phyloP scores from a whole-genome alignment of 257 asterid genomes.

The Solanum ahanhuiri region DNA sequence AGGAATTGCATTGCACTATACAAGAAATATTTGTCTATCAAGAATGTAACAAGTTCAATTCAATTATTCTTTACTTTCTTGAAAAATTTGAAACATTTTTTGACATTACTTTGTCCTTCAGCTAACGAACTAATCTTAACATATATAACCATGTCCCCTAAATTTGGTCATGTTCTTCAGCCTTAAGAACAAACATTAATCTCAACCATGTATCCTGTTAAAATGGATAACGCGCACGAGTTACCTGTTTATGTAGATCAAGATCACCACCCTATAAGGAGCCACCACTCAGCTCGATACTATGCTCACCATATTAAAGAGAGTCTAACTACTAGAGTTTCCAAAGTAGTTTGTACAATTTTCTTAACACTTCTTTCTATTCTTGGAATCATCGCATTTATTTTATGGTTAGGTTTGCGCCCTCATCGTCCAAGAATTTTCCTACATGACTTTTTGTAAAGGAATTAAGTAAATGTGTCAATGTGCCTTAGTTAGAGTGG shows the following conservation, averaged over 20 bases:
- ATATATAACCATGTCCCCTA: neutral
- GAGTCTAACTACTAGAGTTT: slow-evolving; percentile 59
- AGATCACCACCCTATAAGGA: slow-evolving; percentile 25
- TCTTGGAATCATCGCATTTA: slow-evolving; percentile 59
- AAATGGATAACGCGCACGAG: slow-evolving; percentile 18
- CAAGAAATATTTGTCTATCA: neutral
- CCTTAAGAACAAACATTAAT: neutral
- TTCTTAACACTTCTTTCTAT: slow-evolving; percentile 47
- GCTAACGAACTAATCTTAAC: neutral
- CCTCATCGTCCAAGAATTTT: slow-evolving; percentile 84
- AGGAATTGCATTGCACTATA: neutral
- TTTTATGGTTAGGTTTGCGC: slow-evolving; percentile 77
- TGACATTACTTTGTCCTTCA: neutral
- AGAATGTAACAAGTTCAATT: neutral
- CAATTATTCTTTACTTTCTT: neutral
- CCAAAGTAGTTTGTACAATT: slow-evolving; percentile 62
- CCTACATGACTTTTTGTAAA: slow-evolving; percentile 20
- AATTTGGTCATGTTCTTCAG: neutral
- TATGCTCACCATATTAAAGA: slow-evolving; percentile 77
- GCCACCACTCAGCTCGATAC: slow-evolving; percentile 70
- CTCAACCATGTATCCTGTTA: neutral
- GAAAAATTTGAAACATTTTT: neutral
- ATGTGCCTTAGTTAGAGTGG: too few relatives aligned
- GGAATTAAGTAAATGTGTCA: too few relatives aligned
- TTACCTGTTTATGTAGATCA: slow-evolving; percentile 21